These are phyloP conservation scores for Tetrahymena elliotti DNA, from an alignment of 73 alveolate species.

Conservation along the genomic window DNA sequence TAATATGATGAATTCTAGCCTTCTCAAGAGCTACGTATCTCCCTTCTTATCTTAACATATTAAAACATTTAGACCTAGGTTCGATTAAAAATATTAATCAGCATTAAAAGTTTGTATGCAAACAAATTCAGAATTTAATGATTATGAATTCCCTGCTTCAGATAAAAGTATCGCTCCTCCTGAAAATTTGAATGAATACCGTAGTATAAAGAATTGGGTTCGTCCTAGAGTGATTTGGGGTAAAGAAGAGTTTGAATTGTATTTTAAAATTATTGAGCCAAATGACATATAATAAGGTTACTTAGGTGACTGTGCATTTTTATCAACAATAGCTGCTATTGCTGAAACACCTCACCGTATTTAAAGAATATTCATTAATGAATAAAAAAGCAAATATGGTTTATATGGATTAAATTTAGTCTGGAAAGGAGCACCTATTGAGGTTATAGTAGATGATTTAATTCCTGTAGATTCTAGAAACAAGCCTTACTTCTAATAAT, in stretches of 20 bases:
- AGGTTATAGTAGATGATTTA: conserved; percentile 78
- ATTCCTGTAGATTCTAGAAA: conserved; percentile 64
- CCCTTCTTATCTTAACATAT: background rate
- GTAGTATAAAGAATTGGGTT: background rate
- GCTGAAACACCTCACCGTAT: conserved; percentile 67
- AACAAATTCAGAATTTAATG: background rate
- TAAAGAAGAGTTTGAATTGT: background rate
- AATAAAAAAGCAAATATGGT: conserved; percentile 62
- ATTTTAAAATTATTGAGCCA: conserved; percentile 30
- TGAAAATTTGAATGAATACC: background rate
- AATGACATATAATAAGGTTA: conserved; percentile 78
- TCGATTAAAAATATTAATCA: background rate
- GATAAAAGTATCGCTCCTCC: background rate
- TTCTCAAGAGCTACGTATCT: background rate
- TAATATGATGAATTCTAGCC: background rate
- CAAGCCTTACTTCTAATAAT: conserved; percentile 77
- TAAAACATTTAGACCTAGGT: background rate
- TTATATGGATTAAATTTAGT: conserved; percentile 68
- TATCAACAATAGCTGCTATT: conserved; percentile 64
- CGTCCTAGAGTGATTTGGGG: background rate
- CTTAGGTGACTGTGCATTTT: conserved; percentile 81
- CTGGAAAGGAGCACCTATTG: conserved; percentile 70
- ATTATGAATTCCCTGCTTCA: background rate
- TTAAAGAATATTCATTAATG: conserved; percentile 46
- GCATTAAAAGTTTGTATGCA: background rate